Base-by-base conservation (phyloP, 495 filamentous ascomycete species). In the Chaetomium fimeti region DNA sequence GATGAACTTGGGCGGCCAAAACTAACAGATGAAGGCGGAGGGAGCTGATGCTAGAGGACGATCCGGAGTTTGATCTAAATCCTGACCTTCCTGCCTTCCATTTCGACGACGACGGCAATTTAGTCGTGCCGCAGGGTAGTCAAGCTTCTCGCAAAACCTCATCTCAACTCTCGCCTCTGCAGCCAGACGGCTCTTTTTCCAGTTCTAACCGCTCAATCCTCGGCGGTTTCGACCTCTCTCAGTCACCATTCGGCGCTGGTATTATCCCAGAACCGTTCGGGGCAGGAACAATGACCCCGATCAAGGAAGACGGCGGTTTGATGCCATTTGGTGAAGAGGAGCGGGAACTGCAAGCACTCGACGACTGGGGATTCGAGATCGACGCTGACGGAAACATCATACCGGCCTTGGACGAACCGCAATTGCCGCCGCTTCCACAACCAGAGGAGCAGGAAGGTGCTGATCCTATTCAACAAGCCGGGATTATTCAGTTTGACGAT, bases 21-120 rank as follows among this genome's bases (percentile, higher is more conserved):
- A 20, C 27, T 27, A 71, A 62, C 54, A 54, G 60, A 57, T 36
- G 8, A 68, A 97, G 93, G 64, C 88, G 88, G 24, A 89, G 90
- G 51, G 90, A 91, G 65, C 85, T 97, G 52, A 74, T 92, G 16
- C 81, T 97, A 5, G 77, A 82, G 24, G 91, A 98, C 66, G 94
- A 98, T 72, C 92, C 92, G 7, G 83, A 85, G n/a, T 97, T 97
- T 68, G 73, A 92, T 27, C 57, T 75, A 36, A 65, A 71, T 64
- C 63, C 55, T 51, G 63, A 70, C 12, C 63, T 77, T 25, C 61
- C 76, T 27, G 71, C 60, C 48, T 70, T 71, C 62, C 54, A 67
- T 38, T 64, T 71, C 13, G 84, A 86, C 18, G 95, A 96, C 66
- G 72, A 92, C 5, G 69, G 65, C n/a, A 71, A 70, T 60, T 56